Base-by-base conservation (phyloP, 768 basidiomycete species). In the Rhizopogon salebrosus region DNA sequence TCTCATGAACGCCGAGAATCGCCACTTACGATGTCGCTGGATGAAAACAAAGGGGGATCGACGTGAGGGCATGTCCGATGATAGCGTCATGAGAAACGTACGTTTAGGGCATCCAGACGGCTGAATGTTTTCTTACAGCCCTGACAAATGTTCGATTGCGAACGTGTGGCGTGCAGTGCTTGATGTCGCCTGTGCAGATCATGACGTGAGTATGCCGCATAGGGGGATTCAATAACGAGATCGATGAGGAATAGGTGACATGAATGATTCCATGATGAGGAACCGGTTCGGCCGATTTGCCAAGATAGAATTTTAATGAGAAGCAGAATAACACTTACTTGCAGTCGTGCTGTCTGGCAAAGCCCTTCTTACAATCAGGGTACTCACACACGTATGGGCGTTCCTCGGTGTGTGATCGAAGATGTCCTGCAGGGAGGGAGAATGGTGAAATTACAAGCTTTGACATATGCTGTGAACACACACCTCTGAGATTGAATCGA, bases 81-180 rank as follows among this genome's bases (percentile, higher is more conserved):
- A 52, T 60, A 41, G 50, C 41, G 26, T 29, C 48, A 52, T 16
- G 42, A 50, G 62, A 57, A 59, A 83, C 91, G 72, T 74, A 95
- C 92, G 72, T 95, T 95, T 57, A 98, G 77, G 18, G 94, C 94
- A 75, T 98, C 94, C 66, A 94, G 72, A 54, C 94, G 77, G 64
- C 93, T 95, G 70, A 98, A 98, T 10, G 92, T 88, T 77, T 95
- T 95, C 65, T 91, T 87, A 71, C 94, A 98, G 2, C 92, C 92
- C 57, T 85, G 84, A 62, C 94, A 98, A 49, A 89, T 77, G 67
- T 95, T 94, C 27, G 85, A 80, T 62, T 89, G 85, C 8, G 89
- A 80, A 61, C 92, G 89, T 41, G 87, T 82, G 13, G 85, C 82
- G 60, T 98, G 94, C 6, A 98, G 75, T 2, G 91, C 89, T 72